Percentiles rank a stretch among this genome's conserved stretches.
These are phyloP conservation scores for Beauveria brongniartii DNA, from an alignment of 2,329 filamentous ascomycete genomes.

Conservation along the genomic window DNA sequence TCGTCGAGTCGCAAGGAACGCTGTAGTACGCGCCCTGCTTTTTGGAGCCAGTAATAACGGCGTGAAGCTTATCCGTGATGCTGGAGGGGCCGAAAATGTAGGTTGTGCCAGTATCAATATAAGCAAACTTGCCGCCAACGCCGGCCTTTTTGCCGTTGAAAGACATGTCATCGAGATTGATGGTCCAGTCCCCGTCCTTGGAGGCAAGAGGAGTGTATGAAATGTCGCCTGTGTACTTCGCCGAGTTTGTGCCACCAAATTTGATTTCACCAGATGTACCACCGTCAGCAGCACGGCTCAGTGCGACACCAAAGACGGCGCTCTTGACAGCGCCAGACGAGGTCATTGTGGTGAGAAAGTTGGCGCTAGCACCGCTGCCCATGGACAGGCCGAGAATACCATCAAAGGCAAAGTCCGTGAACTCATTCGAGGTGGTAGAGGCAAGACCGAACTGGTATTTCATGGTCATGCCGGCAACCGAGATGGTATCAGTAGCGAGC, in stretches of 20 bases:
- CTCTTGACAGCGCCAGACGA: conserved; percentile 45
- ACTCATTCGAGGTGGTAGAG: conserved; percentile 62
- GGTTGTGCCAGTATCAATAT: conserved; percentile 78
- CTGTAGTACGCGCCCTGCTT: conserved; percentile 56
- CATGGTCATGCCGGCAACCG: conserved; percentile 57
- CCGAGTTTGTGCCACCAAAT: conserved; percentile 62
- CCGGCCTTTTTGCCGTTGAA: conserved; percentile 50
- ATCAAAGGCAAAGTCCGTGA: conserved; percentile 73
- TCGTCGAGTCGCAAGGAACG: conserved; percentile 63
- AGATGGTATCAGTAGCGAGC: conserved; percentile 57
- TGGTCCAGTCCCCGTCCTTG: conserved; percentile 59
- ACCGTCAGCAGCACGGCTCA: conserved; percentile 60
- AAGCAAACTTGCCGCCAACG: conserved; percentile 51
- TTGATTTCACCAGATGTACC: conserved; percentile 66
- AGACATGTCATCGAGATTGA: conserved; percentile 57
- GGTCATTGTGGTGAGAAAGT: conserved; percentile 57
- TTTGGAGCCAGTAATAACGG: conserved; percentile 51
- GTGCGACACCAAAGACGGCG: conserved; percentile 63
- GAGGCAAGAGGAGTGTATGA: conserved; percentile 51
- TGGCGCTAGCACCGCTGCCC: conserved; percentile 49
- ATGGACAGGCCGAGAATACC: conserved; percentile 76
- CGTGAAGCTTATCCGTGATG: conserved; percentile 61
- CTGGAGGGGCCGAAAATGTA: conserved; percentile 64
- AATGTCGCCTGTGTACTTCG: conserved; percentile 60
- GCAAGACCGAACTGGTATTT: conserved; percentile 66